Percentiles rank a stretch among this genome's conserved stretches.
phyloP scores from a whole-genome alignment of 306 rosid genomes.

The Benincasa hispida region DNA sequence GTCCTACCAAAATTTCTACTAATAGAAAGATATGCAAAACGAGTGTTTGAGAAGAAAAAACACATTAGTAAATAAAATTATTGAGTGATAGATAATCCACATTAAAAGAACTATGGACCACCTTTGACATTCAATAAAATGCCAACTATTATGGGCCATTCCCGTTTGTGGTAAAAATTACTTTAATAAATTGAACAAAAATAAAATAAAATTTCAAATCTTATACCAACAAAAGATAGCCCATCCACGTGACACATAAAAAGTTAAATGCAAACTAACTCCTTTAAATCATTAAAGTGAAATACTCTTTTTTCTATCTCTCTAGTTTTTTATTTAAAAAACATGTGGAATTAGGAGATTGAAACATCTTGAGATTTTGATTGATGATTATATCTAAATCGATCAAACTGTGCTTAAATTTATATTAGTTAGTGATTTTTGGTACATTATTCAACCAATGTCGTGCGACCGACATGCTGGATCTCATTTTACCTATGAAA shows the following conservation, averaged over 20 bases:
- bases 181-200: background rate
- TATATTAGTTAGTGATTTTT: too few relatives aligned
- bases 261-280: background rate
- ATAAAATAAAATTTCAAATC: background rate
- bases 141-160: conserved; percentile 1
- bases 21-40: background rate
- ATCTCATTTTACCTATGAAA: too few relatives aligned
- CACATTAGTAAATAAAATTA: background rate
- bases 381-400: too few relatives aligned
- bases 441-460: background rate
- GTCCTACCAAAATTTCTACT: too few relatives aligned
- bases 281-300: background rate
- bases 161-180: background rate
- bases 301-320: too few relatives aligned
- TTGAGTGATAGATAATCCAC: background rate
- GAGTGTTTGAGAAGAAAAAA: background rate
- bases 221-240: background rate
- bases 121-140: conserved; percentile 4
- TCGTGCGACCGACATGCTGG: background rate
- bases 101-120: conserved; percentile 2
- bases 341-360: too few relatives aligned
- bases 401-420: too few relatives aligned
- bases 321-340: too few relatives aligned
- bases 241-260: background rate
- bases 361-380: too few relatives aligned